Evolutionary conservation across 1,284 basidiomycete species (phyloP).

Genomic region (Cerioporus squamosus): DNA sequence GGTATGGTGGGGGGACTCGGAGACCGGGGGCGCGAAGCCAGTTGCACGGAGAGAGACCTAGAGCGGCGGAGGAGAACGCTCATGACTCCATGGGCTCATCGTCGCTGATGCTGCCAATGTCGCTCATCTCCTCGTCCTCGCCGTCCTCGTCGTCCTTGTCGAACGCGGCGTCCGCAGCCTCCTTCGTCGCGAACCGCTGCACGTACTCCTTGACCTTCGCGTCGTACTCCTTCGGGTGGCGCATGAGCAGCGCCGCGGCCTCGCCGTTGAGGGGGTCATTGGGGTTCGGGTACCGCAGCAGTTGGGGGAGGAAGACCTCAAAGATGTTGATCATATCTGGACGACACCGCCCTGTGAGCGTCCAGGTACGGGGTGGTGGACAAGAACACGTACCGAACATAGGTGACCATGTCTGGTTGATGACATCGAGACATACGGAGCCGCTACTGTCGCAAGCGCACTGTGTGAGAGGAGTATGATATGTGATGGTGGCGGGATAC

Average conservation of each 20-base stretch:
- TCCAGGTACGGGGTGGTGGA: not conserved
- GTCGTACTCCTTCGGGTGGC: slow-evolving; percentile 95
- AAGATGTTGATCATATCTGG: slow-evolving; percentile 99
- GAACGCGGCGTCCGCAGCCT: slow-evolving; percentile 70
- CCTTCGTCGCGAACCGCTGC: slow-evolving; percentile 83
- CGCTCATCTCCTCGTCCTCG: slow-evolving; percentile 90
- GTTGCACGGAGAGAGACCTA: not conserved
- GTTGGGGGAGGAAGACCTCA: slow-evolving; percentile 96
- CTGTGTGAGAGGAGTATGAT: not conserved
- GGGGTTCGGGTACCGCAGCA: slow-evolving; percentile 96
- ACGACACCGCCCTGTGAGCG: slow-evolving; percentile 3
- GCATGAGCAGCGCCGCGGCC: slow-evolving; percentile 95
- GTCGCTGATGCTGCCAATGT: slow-evolving; percentile 87
- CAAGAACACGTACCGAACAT: slow-evolving; percentile 82
- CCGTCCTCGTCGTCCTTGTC: slow-evolving; percentile 69
- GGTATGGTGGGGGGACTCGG: slow-evolving; percentile 3
- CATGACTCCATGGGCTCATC: slow-evolving; percentile 43
- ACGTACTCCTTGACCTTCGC: slow-evolving; percentile 93
- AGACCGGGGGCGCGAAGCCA: slow-evolving; percentile 3
- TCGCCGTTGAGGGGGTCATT: slow-evolving; percentile 98
- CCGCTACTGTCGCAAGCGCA: slow-evolving; percentile 67
- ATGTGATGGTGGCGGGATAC: slow-evolving; percentile 32
- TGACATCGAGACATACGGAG: slow-evolving; percentile 95
- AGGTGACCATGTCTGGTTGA: slow-evolving; percentile 99
- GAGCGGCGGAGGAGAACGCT: not conserved